Evolutionary conservation across 2,329 filamentous ascomycete species (phyloP).

Genomic region (Coleophoma eucalyptorum): DNA sequence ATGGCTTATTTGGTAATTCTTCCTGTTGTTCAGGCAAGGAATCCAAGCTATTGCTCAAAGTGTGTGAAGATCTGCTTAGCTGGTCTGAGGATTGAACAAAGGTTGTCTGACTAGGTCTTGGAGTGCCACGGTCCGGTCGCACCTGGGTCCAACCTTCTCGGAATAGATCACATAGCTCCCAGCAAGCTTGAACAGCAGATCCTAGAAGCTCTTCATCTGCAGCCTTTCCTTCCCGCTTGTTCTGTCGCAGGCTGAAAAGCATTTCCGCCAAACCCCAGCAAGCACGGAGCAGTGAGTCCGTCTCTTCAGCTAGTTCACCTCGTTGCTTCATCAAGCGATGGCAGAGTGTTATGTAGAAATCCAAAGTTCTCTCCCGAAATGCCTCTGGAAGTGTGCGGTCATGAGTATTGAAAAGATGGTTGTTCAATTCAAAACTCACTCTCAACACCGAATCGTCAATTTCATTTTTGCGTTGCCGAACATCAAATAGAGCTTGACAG

Average conservation of each 20-base stretch:
- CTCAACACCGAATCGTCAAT: slow-evolving; percentile 79
- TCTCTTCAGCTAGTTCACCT: slow-evolving; percentile 73
- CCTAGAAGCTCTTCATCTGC: slow-evolving; percentile 81
- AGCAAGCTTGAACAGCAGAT: slow-evolving; percentile 88
- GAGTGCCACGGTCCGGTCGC: slow-evolving; percentile 80
- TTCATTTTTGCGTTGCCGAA: slow-evolving; percentile 74
- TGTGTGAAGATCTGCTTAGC: slow-evolving; percentile 32
- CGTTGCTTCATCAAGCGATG: slow-evolving; percentile 96
- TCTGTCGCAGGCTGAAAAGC: slow-evolving; percentile 87
- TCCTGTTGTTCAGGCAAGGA: slow-evolving; percentile 41
- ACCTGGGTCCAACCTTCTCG: slow-evolving; percentile 88
- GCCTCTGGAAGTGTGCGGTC: slow-evolving; percentile 79
- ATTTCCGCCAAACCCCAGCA: slow-evolving; percentile 92
- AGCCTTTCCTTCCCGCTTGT: slow-evolving; percentile 65
- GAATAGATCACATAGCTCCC: slow-evolving; percentile 92
- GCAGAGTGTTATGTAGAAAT: slow-evolving; percentile 92
- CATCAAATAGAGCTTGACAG: slow-evolving; percentile 86
- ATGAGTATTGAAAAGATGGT: slow-evolving; percentile 91
- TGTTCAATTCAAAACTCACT: slow-evolving; percentile 93
- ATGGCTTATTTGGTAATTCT: slow-evolving; percentile 19
- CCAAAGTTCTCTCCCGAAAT: slow-evolving; percentile 84
- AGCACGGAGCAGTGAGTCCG: slow-evolving; percentile 76
- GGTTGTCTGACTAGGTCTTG: slow-evolving; percentile 72
- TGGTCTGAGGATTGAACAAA: slow-evolving; percentile 60
- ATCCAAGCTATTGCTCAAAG: slow-evolving; percentile 39